Conservation (phyloP, 2,329 filamentous ascomycete species). For the Huntiella savannae region DNA sequence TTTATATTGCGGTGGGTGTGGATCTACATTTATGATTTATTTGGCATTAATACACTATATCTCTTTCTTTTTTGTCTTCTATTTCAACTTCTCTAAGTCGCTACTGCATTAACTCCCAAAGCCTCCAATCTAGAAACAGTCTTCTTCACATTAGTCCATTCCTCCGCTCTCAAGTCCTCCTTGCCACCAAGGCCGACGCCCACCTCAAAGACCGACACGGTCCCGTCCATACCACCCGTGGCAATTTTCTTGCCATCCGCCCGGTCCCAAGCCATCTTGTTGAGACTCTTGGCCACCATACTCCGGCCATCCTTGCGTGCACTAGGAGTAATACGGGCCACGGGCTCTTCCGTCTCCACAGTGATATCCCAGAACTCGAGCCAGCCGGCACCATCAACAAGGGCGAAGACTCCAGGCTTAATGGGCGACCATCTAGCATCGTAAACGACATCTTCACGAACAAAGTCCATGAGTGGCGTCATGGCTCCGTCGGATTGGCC, state of each 20-base stretch:
- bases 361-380: slow-evolving; percentile 93
- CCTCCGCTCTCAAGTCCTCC: slow-evolving; percentile 65
- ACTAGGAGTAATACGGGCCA: slow-evolving; percentile 60
- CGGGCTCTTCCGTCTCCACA: slow-evolving; percentile 77
- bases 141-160: slow-evolving; percentile 88
- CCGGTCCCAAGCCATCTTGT: slow-evolving; percentile 87
- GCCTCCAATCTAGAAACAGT: slow-evolving; percentile 59
- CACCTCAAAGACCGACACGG: slow-evolving; percentile 85
- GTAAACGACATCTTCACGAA: slow-evolving; percentile 90
- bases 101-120: slow-evolving; percentile 30
- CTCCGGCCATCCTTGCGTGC: slow-evolving; percentile 43
- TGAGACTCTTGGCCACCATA: slow-evolving; percentile 68
- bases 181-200: slow-evolving; percentile 64
- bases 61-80: background rate
- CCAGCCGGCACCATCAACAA: slow-evolving; percentile 82
- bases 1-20: no score
- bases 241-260: slow-evolving; percentile 73
- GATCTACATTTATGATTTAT: no score
- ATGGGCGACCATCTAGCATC: slow-evolving; percentile 89
- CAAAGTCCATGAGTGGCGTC: slow-evolving; percentile 68
- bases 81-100: slow-evolving; percentile 13
- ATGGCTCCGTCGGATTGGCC: slow-evolving; percentile 32
- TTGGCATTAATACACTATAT: background rate
- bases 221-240: slow-evolving; percentile 79
- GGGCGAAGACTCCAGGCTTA: slow-evolving; percentile 82